Evolutionary conservation across 768 basidiomycete species (phyloP).

Genomic region (Crepidotus variabilis): DNA sequence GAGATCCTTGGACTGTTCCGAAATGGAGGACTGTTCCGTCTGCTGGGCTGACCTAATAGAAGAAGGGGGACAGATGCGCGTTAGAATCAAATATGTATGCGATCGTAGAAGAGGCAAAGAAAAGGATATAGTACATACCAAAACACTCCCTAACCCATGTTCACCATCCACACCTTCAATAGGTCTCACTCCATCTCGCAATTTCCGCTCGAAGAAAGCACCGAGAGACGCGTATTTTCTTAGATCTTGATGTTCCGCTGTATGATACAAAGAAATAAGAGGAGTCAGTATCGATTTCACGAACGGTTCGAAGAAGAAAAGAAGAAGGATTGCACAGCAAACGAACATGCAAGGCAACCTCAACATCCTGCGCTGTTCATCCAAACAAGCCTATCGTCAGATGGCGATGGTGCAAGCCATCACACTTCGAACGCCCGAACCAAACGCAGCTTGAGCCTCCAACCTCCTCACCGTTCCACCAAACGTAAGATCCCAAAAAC

Average conservation of each 20-base stretch:
- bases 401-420: no score
- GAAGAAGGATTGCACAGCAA: no score
- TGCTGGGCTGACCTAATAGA: constrained; percentile 79
- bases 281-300: background rate
- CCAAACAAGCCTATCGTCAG: no score
- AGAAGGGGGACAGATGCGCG: background rate
- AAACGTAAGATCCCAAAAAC: no score
- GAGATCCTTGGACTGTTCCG: constrained; percentile 72
- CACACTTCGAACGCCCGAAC: no score
- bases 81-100: no score
- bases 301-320: no score
- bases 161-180: constrained; percentile 76
- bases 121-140: background rate
- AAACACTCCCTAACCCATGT: constrained; percentile 15
- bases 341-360: no score
- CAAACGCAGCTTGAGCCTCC: no score
- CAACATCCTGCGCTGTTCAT: no score
- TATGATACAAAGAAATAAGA: background rate
- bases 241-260: constrained; percentile 75
- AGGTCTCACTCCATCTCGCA: constrained; percentile 80
- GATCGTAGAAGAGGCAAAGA: background rate
- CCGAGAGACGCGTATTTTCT: constrained; percentile 82
- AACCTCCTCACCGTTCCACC: no score
- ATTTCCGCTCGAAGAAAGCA: constrained; percentile 89
- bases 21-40: constrained; percentile 93